These are phyloP conservation scores for Penicillium palitans DNA, from an alignment of 2,329 filamentous ascomycete genomes.

Conservation along the genomic window DNA sequence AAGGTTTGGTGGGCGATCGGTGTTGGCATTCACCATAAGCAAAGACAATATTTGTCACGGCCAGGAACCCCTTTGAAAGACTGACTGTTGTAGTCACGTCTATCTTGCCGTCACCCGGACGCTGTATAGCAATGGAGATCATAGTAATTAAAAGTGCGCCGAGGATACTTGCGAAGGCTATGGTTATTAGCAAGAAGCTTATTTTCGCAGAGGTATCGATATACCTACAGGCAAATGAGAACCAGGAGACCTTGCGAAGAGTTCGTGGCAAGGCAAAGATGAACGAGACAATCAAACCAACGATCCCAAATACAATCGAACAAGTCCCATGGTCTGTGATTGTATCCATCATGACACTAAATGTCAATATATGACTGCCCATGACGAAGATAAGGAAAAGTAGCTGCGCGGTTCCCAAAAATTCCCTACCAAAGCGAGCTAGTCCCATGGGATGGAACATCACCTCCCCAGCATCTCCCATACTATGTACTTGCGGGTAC, in stretches of 20 bases:
- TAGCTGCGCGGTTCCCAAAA: constrained; percentile 61
- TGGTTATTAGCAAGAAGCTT: not conserved
- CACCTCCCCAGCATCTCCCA: constrained; percentile 65
- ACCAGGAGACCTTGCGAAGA: constrained; percentile 58
- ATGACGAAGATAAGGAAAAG: constrained; percentile 67
- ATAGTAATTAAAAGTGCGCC: constrained; percentile 65
- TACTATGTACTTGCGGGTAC: constrained; percentile 61
- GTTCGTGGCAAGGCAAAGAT: constrained; percentile 60
- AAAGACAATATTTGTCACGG: constrained; percentile 66
- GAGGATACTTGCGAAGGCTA: constrained; percentile 62
- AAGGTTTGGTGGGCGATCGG: accelerated
- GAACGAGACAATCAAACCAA: constrained; percentile 58
- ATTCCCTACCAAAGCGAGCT: constrained; percentile 59
- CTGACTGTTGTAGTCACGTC: constrained; percentile 32
- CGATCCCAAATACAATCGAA: constrained; percentile 60
- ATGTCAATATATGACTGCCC: constrained; percentile 67
- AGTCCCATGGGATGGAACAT: constrained; percentile 58
- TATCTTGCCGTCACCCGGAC: constrained; percentile 39
- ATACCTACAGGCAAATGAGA: constrained; percentile 55
- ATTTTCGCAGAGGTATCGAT: not conserved
- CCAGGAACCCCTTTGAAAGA: constrained; percentile 57
- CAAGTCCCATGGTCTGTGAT: constrained; percentile 61
- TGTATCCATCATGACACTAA: constrained; percentile 65
- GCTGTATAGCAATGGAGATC: constrained; percentile 59
- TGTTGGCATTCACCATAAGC: constrained; percentile 56